Evolutionary conservation across 179 eudicot species (phyloP).

Genomic region (Monotropa hypopitys): DNA sequence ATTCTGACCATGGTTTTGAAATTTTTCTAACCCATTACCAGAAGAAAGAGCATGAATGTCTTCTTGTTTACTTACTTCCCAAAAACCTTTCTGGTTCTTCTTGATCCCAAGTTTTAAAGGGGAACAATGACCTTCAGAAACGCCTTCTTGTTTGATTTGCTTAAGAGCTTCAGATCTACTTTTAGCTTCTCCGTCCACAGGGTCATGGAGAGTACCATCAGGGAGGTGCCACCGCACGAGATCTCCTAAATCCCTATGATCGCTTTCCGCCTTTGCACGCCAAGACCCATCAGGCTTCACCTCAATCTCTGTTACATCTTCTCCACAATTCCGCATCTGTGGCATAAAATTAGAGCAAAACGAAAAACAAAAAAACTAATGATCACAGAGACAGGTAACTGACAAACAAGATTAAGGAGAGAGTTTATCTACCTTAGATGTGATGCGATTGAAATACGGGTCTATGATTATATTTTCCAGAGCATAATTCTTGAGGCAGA

Average conservation of each 20-base stretch:
- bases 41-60: constrained; percentile 33
- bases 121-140: constrained; percentile 27
- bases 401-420: neutral
- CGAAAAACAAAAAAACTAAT: neutral
- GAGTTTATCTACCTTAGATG: constrained; percentile 34
- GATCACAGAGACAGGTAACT: neutral
- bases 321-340: constrained; percentile 46
- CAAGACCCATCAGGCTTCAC: constrained; percentile 86
- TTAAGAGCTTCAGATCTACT: constrained; percentile 38
- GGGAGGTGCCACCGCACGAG: constrained; percentile 72
- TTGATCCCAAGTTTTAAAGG: constrained; percentile 64
- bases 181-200: constrained; percentile 32
- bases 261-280: constrained; percentile 60
- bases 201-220: constrained; percentile 44
- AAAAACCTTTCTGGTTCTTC: constrained; percentile 66
- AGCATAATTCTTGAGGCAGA: constrained; percentile 62
- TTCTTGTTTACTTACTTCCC: constrained; percentile 69
- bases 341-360: constrained; percentile 2
- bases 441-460: constrained; percentile 60
- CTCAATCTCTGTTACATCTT: constrained; percentile 75
- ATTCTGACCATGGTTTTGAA: constrained; percentile 34
- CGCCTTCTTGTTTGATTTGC: constrained; percentile 56
- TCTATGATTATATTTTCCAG: constrained; percentile 35
- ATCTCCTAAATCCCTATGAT: constrained; percentile 45
- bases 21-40: constrained; percentile 32